Base-by-base conservation (phyloP, 768 basidiomycete genomes). In the Pisolithus tinctorius region DNA sequence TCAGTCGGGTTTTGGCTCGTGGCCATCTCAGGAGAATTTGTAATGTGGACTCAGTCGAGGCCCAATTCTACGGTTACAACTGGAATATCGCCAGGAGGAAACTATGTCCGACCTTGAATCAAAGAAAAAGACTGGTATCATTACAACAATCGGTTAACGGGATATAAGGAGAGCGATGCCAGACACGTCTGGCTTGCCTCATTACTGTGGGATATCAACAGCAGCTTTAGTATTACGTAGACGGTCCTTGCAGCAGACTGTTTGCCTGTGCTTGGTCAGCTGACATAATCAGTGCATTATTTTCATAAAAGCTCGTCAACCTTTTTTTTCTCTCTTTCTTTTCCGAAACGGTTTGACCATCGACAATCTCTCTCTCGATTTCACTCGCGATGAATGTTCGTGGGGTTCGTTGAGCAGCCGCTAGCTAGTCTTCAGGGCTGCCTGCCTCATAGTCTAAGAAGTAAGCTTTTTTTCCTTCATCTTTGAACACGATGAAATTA, bases 401-500 rank as follows among this genome's bases (percentile, higher is more conserved):
- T 38, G 37, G 37, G 37, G 6, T 13, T 38, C 5, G 4, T 14
- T 13, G 37, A 38, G 5, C n/a, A 17, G 10, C 27, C 27, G 13
- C n/a, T 39, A 6, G 16, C 17, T 20, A 20, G 20, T 20, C 20
- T 20, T 20, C 20, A 20, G 20, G 20, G 20, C 11, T 41, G 7
- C n/a, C 40, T 9, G 43, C 14, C 10, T 11, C 26, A 27, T 4
- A 5, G 26, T 16, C 14, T 11, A 30, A 27, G 27, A 3, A 16
- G 27, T 45, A n/a, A 14, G 0, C 8, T 36, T 1, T 13, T 1
- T 9, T 30, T 10, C 38, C 6, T 31, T 42, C 27, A 16, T 6
- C 31, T 45, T 45, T 55, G 1, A 17, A 34, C 8, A 17, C 64
- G 86, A 88, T 88, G 86, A 83, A 69, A 77, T 61, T 63, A 63